These are phyloP conservation scores for Globisporangium spinosum DNA, from an alignment of 352 stramenopile genomes.

Conservation along the genomic window DNA sequence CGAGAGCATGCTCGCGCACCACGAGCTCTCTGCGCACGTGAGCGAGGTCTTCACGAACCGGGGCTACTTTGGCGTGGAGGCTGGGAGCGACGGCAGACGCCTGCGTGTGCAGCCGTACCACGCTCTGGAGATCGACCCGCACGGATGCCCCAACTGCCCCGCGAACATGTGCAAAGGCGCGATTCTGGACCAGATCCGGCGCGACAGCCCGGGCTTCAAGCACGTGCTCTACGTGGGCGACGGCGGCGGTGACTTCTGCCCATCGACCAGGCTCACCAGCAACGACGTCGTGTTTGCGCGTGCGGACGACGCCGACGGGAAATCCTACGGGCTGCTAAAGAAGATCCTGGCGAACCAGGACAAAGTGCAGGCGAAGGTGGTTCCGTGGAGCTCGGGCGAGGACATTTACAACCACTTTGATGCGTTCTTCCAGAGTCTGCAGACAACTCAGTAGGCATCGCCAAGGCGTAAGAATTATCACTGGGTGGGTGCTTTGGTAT, in stretches of 20 bases:
- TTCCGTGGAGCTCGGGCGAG: conserved; percentile 57
- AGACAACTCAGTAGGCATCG: neutral
- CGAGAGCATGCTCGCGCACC: conserved; percentile 55
- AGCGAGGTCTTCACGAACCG: conserved; percentile 57
- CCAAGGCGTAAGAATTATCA: neutral
- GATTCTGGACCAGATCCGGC: conserved; percentile 54
- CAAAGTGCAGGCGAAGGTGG: conserved; percentile 38
- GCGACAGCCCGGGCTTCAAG: conserved; percentile 22
- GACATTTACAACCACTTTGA: conserved; percentile 60
- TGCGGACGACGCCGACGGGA: conserved; percentile 40
- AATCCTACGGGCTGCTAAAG: conserved; percentile 54
- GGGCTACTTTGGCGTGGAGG: conserved; percentile 32
- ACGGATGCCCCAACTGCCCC: conserved; percentile 57
- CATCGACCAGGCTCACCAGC: conserved; percentile 36
- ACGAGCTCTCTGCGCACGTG: conserved; percentile 32
- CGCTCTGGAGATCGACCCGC: conserved; percentile 26
- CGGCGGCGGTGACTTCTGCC: conserved; percentile 68
- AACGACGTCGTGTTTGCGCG: conserved; percentile 66
- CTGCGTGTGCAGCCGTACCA: conserved; percentile 62
- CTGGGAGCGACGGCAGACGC: conserved; percentile 19
- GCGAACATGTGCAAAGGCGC: conserved; percentile 82
- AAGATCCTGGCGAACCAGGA: conserved; percentile 33
- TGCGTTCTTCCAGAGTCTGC: conserved; percentile 8
- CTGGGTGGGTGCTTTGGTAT: neutral
- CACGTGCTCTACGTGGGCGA: conserved; percentile 74